Evolutionary conservation across 139 green algal genomes (phyloP).

Genomic region (Gonium pectorale): DNA sequence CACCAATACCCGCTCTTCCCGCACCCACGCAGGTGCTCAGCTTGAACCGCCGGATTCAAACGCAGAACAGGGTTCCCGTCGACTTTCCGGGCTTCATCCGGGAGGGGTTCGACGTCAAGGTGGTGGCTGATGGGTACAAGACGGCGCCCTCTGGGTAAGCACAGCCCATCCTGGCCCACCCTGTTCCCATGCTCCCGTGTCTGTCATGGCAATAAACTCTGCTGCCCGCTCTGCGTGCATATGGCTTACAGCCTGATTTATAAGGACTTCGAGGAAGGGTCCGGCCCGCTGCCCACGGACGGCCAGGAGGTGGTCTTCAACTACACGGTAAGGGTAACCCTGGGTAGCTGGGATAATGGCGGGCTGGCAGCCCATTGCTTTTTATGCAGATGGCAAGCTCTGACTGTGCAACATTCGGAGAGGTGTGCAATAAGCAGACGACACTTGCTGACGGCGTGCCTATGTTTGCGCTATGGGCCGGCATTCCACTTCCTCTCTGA

Average conservation of each 20-base stretch:
- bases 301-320: conserved; percentile 94
- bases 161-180: not conserved
- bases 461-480: too few species aligned
- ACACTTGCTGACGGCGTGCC: too few species aligned
- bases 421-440: too few species aligned
- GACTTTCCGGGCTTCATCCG: conserved; percentile 92
- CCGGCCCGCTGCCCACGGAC: conserved; percentile 71
- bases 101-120: conserved; percentile 91
- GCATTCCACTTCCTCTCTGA: too few species aligned
- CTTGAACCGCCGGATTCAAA: conserved; percentile 88
- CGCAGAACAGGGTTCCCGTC: conserved; percentile 81
- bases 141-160: conserved; percentile 58
- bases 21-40: conserved; percentile 69
- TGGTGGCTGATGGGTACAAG: conserved; percentile 74
- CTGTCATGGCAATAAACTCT: too few species aligned
- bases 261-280: conserved; percentile 83
- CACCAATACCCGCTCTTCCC: too few species aligned
- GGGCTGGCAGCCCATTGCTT: too few species aligned
- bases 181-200: not conserved
- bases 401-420: too few species aligned
- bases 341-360: too few species aligned
- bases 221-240: too few species aligned
- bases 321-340: conserved; percentile 84
- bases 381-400: too few species aligned
- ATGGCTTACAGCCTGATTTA: conserved; percentile 91